Base-by-base conservation (phyloP, 1,284 basidiomycete species). In the Stygiomarasmius scandens region DNA sequence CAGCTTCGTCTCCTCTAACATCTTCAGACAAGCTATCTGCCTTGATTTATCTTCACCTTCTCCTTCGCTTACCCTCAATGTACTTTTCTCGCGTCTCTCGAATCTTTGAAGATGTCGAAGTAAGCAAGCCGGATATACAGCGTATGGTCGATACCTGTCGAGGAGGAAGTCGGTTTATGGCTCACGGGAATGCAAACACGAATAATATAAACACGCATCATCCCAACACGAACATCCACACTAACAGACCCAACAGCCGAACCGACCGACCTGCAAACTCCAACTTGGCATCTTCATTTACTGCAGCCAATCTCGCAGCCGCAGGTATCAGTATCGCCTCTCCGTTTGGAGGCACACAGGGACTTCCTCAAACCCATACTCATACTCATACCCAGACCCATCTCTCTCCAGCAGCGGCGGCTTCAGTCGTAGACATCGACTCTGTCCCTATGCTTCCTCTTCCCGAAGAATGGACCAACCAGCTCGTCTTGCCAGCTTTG, bases 61-160 rank as follows among this genome's bases (percentile, higher is more conserved):
- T 91, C 5, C 76, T 91, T n/a, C 80, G 84, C 11, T 77, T 92
- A 10, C 89, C 90, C 0, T 79, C 85, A 0, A 74, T 90, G 62
- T 92, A 92, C 67, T 92, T 89, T 68, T 81, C 85, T 11, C 84
- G 89, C 2, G 88, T 91, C 10, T 80, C 86, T 3, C 78, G 81
- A 51, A 80, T 90, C 16, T 91, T 90, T 61, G 81, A 87, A 63
- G 88, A 90, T 52, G 89, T 88, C 0, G 85, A 91, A 57, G 78
- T 92, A 49, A 89, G 87, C 67, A 77, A 79, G 58, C 87, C 86
- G 2, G 90, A 92, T 66, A 82, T 92, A 2, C 77, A 87, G 59
- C 72, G 84, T 20, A 86, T 92, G 78, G 82, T 89, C 22, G 81
- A 84, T 25, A 74, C 75, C 0, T 79, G 78, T 51, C 67, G 69